These are phyloP conservation scores for Deinandra increscens DNA, from an alignment of 129 eudicot species.

Conservation along the genomic window DNA sequence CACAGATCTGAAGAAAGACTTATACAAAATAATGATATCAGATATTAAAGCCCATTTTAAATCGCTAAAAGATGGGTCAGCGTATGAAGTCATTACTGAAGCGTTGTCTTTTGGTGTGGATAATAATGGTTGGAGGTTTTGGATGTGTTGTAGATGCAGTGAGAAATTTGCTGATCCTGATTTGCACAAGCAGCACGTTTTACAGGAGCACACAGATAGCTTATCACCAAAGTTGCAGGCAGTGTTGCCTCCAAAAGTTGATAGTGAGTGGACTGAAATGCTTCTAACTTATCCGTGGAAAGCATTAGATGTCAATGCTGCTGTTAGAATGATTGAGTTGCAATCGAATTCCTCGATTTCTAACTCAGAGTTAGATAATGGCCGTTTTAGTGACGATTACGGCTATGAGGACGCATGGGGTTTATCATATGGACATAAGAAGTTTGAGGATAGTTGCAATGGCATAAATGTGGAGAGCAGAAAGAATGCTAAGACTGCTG, in stretches of 20 bases:
- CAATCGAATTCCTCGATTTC: slow-evolving; percentile 39
- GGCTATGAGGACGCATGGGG: slow-evolving; percentile 58
- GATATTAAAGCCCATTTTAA: slow-evolving; percentile 67
- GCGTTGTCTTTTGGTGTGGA: slow-evolving; percentile 62
- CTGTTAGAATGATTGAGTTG: slow-evolving; percentile 53
- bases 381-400: slow-evolving; percentile 45
- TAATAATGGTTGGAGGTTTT: slow-evolving; percentile 68
- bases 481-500: slow-evolving; percentile 37
- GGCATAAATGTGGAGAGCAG: slow-evolving; percentile 38
- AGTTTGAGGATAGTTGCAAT: slow-evolving; percentile 35
- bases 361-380: slow-evolving; percentile 37
- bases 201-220: slow-evolving; percentile 69
- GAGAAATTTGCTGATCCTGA: slow-evolving; percentile 62
- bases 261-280: slow-evolving; percentile 87
- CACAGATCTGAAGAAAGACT: slow-evolving; percentile 52
- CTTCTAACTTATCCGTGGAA: slow-evolving; percentile 80
- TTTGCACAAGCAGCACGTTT: slow-evolving; percentile 58
- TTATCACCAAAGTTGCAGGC: slow-evolving; percentile 63
- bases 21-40: slow-evolving; percentile 51
- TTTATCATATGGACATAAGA: slow-evolving; percentile 39
- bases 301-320: slow-evolving; percentile 65
- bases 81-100: slow-evolving; percentile 59
- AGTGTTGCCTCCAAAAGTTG: slow-evolving; percentile 60
- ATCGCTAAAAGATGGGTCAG: slow-evolving; percentile 50
- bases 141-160: slow-evolving; percentile 82